Conservation (phyloP, 2,329 filamentous ascomycete species). For the Leptographium wingfieldii region DNA sequence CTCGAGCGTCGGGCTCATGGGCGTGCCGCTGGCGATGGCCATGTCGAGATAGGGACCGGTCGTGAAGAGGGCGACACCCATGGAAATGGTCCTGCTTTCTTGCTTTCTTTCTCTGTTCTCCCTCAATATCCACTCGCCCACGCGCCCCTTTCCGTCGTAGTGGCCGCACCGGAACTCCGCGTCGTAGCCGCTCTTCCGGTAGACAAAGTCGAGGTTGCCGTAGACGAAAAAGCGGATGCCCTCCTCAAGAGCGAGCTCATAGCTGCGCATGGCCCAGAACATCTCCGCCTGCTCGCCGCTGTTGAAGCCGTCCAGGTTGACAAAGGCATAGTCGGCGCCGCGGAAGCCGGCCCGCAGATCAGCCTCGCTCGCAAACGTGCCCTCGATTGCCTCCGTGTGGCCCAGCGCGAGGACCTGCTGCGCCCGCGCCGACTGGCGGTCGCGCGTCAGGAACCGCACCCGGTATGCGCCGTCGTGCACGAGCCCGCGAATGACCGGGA, state of each 20-base stretch:
- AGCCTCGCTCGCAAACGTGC: not conserved
- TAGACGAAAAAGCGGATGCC: slow-evolving; percentile 31
- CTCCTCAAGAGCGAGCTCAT: slow-evolving; percentile 29
- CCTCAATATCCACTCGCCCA: slow-evolving; percentile 30
- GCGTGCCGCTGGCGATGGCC: not conserved
- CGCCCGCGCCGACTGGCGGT: not conserved
- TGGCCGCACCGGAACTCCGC: slow-evolving; percentile 32
- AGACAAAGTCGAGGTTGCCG: slow-evolving; percentile 35
- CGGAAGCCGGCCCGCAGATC: slow-evolving; percentile 1
- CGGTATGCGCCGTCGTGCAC: slow-evolving; percentile 20
- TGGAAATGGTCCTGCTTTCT: slow-evolving; percentile 2
- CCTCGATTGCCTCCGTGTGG: slow-evolving; percentile 1
- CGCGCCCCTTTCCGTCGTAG: slow-evolving; percentile 27
- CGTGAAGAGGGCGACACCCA: slow-evolving; percentile 13
- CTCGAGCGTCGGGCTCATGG: slow-evolving; percentile 3
- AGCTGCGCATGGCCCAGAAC: slow-evolving; percentile 31
- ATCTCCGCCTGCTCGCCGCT: slow-evolving; percentile 35
- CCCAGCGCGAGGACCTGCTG: slow-evolving; percentile 5
- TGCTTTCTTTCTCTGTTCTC: slow-evolving; percentile 20
- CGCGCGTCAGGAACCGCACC: slow-evolving; percentile 3
- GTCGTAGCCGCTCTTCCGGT: slow-evolving; percentile 34
- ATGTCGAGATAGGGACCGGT: slow-evolving; percentile 17
- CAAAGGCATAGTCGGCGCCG: slow-evolving; percentile 24
- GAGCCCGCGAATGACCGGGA: slow-evolving; percentile 31
- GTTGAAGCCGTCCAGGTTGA: slow-evolving; percentile 39